phyloP scores from a whole-genome alignment of 306 rosid genomes.

The Cicer yamashitae region DNA sequence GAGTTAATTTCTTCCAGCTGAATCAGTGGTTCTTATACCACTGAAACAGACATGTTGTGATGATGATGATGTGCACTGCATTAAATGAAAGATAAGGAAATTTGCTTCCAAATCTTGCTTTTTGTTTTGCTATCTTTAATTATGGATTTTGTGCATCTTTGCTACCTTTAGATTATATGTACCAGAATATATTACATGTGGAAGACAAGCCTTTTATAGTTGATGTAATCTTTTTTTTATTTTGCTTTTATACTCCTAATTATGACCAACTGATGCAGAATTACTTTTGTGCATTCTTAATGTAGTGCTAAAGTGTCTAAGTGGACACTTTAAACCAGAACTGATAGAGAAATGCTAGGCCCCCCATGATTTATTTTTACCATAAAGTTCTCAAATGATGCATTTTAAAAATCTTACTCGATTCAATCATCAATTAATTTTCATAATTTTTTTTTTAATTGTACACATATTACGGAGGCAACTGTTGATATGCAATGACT shows the following conservation, averaged over 20 bases:
- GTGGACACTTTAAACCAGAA: background rate
- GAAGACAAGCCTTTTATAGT: slow-evolving; percentile 37
- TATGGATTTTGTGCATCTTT: slow-evolving; percentile 45
- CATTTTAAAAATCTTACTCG: background rate
- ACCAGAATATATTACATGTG: slow-evolving; percentile 42
- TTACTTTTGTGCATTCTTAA: background rate
- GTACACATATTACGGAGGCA: too few relatives aligned
- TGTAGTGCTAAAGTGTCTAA: background rate
- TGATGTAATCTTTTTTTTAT: slow-evolving; percentile 22
- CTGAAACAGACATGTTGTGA: slow-evolving; percentile 48
- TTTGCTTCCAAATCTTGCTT: slow-evolving; percentile 60
- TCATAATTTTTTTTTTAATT: background rate
- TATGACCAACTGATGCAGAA: slow-evolving; percentile 4
- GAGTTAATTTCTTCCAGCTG: slow-evolving; percentile 52
- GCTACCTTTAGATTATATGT: slow-evolving; percentile 26
- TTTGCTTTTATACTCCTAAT: slow-evolving; percentile 2
- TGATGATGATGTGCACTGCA: slow-evolving; percentile 41
- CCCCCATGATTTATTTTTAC: background rate
- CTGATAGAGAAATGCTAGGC: background rate
- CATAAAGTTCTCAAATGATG: background rate
- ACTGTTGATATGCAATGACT: too few relatives aligned
- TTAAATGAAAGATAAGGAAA: slow-evolving; percentile 53
- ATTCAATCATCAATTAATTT: background rate
- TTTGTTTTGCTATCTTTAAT: slow-evolving; percentile 50
- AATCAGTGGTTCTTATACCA: slow-evolving; percentile 45